Percentiles rank a stretch among this genome's conserved stretches.
Evolutionary conservation across 768 basidiomycete genomes (phyloP).

Genomic region (Auriculariales sp.): DNA sequence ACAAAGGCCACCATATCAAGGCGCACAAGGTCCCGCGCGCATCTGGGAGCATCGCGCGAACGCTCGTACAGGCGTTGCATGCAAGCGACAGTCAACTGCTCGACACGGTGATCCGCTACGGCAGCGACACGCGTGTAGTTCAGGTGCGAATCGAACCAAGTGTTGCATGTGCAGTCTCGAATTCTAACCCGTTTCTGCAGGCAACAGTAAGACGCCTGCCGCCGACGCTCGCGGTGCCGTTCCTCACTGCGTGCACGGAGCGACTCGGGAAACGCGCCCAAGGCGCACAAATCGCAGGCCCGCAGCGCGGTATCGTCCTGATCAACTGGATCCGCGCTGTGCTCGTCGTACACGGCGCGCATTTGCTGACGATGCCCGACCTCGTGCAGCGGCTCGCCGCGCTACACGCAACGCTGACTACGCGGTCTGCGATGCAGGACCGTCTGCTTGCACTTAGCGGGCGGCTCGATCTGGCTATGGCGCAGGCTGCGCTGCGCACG

Average conservation of each 20-base stretch:
- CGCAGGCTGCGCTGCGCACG: constrained; percentile 80
- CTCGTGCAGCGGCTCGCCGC: constrained; percentile 76
- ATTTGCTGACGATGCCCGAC: constrained; percentile 96
- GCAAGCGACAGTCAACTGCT: constrained; percentile 81
- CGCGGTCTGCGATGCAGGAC: constrained; percentile 70
- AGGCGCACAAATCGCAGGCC: constrained; percentile 64
- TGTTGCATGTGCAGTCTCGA: too few relatives aligned
- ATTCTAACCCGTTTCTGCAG: too few relatives aligned
- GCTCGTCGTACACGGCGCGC: constrained; percentile 71
- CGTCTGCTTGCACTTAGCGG: constrained; percentile 77
- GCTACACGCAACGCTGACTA: constrained; percentile 67
- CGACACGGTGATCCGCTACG: constrained; percentile 75
- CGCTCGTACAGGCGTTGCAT: constrained; percentile 90
- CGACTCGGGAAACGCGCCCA: constrained; percentile 74
- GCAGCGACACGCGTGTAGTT: constrained; percentile 50
- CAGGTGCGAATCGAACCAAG: too few relatives aligned
- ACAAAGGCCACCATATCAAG: neutral
- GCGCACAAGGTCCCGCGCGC: constrained; percentile 21
- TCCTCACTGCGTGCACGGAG: constrained; percentile 82
- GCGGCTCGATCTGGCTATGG: constrained; percentile 82
- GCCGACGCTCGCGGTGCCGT: constrained; percentile 69
- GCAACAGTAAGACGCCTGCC: constrained; percentile 82
- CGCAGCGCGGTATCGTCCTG: constrained; percentile 56
- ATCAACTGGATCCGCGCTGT: constrained; percentile 72
- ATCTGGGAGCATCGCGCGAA: constrained; percentile 79